Evolutionary conservation across 257 asterid species (phyloP).

Genomic region (Fraxinus excelsior): DNA sequence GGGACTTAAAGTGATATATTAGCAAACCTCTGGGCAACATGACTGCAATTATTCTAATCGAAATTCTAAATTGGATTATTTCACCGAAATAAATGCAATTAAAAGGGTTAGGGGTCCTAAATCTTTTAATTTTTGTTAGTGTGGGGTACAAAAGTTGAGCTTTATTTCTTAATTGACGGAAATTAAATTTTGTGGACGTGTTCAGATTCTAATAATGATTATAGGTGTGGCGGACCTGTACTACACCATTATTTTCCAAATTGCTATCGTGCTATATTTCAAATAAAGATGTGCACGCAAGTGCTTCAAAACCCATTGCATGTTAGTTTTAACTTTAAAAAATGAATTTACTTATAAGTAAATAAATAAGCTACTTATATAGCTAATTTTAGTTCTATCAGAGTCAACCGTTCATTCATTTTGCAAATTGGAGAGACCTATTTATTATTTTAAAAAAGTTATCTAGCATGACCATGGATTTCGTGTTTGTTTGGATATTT

Average conservation of each 20-base stretch:
- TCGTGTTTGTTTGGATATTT: no score
- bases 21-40: background rate
- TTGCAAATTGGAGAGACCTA: no score
- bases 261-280: background rate
- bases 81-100: slow-evolving; percentile 10
- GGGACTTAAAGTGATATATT: background rate
- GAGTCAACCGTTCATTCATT: no score
- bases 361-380: background rate
- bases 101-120: background rate
- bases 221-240: slow-evolving; percentile 27
- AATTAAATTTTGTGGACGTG: background rate
- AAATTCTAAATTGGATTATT: background rate
- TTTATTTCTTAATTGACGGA: background rate
- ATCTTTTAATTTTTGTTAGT: background rate
- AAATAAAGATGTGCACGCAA: background rate
- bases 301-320: background rate
- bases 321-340: background rate
- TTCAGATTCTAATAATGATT: slow-evolving; percentile 1
- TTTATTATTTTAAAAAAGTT: no score
- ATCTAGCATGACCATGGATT: no score
- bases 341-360: background rate
- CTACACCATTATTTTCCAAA: slow-evolving; percentile 12
- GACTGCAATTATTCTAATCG: background rate
- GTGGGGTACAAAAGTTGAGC: slow-evolving; percentile 4
- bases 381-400: no score